Evolutionary conservation across 768 basidiomycete species (phyloP).

Genomic region (Lactarius deliciosus): DNA sequence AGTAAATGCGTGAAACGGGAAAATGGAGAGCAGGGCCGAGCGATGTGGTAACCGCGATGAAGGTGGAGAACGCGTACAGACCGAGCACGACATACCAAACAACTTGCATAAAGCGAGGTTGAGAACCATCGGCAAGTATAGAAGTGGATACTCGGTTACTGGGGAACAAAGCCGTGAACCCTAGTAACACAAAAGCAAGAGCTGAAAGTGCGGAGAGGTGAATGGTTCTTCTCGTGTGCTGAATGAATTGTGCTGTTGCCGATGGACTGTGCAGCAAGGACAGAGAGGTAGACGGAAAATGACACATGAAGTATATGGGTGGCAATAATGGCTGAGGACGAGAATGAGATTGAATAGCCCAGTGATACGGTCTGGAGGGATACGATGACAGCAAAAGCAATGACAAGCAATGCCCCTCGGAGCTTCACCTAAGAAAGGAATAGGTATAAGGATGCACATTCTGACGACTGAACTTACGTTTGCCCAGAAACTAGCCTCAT

Average conservation of each 20-base stretch:
- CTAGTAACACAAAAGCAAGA: conserved; percentile 47
- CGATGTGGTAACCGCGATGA: conserved; percentile 53
- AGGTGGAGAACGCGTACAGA: conserved; percentile 48
- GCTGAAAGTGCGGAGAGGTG: conserved; percentile 62
- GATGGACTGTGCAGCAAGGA: conserved; percentile 53
- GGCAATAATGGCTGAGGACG: conserved; percentile 35
- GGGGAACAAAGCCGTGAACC: conserved; percentile 58
- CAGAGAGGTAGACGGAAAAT: conserved; percentile 60
- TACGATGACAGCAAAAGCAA: conserved; percentile 48
- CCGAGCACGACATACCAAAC: conserved; percentile 56
- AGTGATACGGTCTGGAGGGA: conserved; percentile 53
- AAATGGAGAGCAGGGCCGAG: conserved; percentile 75
- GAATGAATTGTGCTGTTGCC: conserved; percentile 40
- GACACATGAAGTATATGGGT: conserved; percentile 46
- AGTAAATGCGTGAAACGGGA: conserved; percentile 71
- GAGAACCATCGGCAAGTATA: conserved; percentile 22
- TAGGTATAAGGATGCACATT: background rate
- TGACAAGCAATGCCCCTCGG: conserved; percentile 35
- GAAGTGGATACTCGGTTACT: conserved; percentile 37
- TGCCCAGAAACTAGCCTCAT: conserved; percentile 61
- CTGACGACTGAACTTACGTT: conserved; percentile 40
- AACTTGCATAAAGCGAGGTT: conserved; percentile 30
- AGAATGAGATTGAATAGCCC: conserved; percentile 49
- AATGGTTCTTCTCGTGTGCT: conserved; percentile 43
- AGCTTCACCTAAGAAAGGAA: conserved; percentile 8